phyloP scores from a whole-genome alignment of 768 basidiomycete genomes.

The Agrocybe chaxingu region DNA sequence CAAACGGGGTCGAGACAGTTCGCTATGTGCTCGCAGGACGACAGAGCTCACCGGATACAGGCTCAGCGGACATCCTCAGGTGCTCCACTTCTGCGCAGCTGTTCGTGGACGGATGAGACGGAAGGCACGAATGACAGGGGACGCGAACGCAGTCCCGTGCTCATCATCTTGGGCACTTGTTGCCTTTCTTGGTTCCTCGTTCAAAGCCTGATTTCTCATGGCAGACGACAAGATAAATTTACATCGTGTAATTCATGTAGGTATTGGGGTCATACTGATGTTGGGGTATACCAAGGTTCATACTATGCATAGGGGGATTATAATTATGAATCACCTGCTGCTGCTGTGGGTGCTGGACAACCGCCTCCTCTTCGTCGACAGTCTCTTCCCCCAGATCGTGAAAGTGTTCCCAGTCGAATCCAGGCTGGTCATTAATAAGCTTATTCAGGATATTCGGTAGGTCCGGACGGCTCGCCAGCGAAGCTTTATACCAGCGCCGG shows the following conservation, averaged over 20 bases:
- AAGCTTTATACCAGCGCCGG: constrained; percentile 51
- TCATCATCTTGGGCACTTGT: constrained; percentile 13
- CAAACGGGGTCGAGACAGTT: not conserved
- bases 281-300: constrained; percentile 14
- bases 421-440: constrained; percentile 41
- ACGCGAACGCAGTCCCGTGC: not conserved
- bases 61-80: constrained; percentile 10
- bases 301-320: constrained; percentile 13
- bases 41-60: constrained; percentile 8
- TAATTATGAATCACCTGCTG: constrained; percentile 7
- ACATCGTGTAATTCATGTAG: constrained; percentile 34
- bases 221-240: constrained; percentile 1
- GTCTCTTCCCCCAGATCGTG: constrained; percentile 55
- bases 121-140: not conserved
- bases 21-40: not conserved
- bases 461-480: constrained; percentile 44
- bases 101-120: not conserved
- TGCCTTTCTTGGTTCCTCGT: constrained; percentile 8
- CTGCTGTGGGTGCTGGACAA: not conserved
- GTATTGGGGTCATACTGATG: constrained; percentile 20
- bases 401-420: constrained; percentile 49
- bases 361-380: constrained; percentile 34
- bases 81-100: not conserved
- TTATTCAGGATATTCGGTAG: constrained; percentile 39
- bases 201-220: not conserved